Percentiles rank a stretch among this genome's conserved stretches.
phyloP scores from a whole-genome alignment of 2,329 filamentous ascomycete species.

The Alternaria sp. region DNA sequence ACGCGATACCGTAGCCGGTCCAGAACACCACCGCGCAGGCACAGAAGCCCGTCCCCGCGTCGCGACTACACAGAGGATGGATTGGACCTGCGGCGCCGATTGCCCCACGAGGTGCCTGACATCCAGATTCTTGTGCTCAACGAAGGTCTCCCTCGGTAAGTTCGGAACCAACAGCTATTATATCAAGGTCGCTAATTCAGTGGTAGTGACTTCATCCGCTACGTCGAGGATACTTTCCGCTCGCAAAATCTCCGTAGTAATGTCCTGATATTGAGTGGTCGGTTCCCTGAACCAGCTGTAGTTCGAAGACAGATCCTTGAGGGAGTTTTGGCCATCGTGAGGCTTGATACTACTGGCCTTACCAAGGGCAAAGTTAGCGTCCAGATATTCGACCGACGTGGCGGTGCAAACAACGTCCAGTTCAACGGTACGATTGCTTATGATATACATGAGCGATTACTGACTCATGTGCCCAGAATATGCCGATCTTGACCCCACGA shows the following conservation, averaged over 20 bases:
- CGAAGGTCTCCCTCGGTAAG: conserved; percentile 60
- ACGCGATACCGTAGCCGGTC: conserved; percentile 65
- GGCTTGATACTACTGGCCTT: conserved; percentile 74
- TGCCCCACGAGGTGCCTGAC: conserved; percentile 79
- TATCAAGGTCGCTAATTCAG: conserved; percentile 2
- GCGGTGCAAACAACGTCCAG: conserved; percentile 74
- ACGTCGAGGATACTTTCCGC: conserved; percentile 79
- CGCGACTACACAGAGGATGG: conserved; percentile 61
- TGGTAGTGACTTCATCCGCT: conserved; percentile 74
- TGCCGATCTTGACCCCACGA: conserved; percentile 75
- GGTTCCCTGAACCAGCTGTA: conserved; percentile 78
- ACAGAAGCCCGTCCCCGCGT: conserved; percentile 73
- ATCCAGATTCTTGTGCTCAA: conserved; percentile 86
- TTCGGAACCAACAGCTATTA: background rate
- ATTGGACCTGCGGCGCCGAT: conserved; percentile 75
- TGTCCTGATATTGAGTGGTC: conserved; percentile 78
- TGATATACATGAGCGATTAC: conserved; percentile 5
- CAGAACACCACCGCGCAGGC: conserved; percentile 67
- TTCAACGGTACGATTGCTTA: conserved; percentile 66
- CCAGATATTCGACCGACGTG: conserved; percentile 82
- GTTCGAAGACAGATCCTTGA: conserved; percentile 85
- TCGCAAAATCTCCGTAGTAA: conserved; percentile 75
- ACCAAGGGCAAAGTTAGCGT: conserved; percentile 75
- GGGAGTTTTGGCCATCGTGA: conserved; percentile 83
- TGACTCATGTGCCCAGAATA: conserved; percentile 65